Conservation (phyloP, 495 filamentous ascomycete genomes). For the Schizothecium vesticola region DNA sequence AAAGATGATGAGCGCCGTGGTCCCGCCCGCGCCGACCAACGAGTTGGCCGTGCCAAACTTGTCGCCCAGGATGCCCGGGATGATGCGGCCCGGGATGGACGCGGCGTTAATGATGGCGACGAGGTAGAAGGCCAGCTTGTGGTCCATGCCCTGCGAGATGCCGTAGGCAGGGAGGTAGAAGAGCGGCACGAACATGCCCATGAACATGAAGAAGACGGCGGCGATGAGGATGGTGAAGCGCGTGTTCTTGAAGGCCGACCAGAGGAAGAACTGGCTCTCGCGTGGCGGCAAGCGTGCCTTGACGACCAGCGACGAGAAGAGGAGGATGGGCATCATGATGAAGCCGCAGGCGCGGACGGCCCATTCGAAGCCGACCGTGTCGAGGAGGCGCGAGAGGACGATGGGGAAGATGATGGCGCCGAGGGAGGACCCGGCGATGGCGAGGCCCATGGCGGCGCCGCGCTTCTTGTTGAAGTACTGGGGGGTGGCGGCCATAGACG, state of each 20-base stretch:
- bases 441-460: slow-evolving; percentile 64
- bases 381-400: slow-evolving; percentile 61
- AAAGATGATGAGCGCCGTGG: slow-evolving; percentile 3
- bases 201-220: slow-evolving; percentile 60
- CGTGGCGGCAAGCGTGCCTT: slow-evolving; percentile 55
- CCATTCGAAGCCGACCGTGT: slow-evolving; percentile 64
- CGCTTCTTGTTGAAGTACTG: slow-evolving; percentile 66
- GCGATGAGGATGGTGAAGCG: slow-evolving; percentile 48
- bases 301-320: slow-evolving; percentile 58
- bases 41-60: slow-evolving; percentile 66
- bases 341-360: slow-evolving; percentile 66
- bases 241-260: slow-evolving; percentile 52
- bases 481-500: slow-evolving; percentile 51
- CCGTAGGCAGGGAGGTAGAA: slow-evolving; percentile 60
- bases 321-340: slow-evolving; percentile 58
- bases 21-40: neutral
- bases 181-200: slow-evolving; percentile 52
- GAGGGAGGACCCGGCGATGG: slow-evolving; percentile 60
- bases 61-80: slow-evolving; percentile 69
- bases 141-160: slow-evolving; percentile 61
- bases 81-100: slow-evolving; percentile 64
- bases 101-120: slow-evolving; percentile 65
- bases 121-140: slow-evolving; percentile 55
- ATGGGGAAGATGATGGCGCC: slow-evolving; percentile 68
- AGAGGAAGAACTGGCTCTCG: slow-evolving; percentile 53